phyloP scores from a whole-genome alignment of 257 asterid species.

The Fraxinus excelsior region DNA sequence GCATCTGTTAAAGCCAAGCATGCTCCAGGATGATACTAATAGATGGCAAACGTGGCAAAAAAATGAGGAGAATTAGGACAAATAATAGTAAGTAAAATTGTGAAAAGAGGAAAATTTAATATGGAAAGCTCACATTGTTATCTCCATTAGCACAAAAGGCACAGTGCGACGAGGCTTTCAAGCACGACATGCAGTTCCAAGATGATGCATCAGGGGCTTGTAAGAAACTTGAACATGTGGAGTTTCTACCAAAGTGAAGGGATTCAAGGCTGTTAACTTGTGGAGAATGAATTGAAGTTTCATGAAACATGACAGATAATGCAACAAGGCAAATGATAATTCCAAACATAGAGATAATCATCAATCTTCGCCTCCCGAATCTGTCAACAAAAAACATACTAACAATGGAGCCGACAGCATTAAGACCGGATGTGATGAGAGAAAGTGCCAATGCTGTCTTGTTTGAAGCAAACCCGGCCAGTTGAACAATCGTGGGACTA shows the following conservation, averaged over 20 bases:
- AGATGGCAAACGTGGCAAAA: not conserved
- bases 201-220: slow-evolving; percentile 19
- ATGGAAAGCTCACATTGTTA: slow-evolving; percentile 30
- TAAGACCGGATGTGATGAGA: slow-evolving; percentile 46
- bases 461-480: slow-evolving; percentile 52
- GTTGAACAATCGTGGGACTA: slow-evolving; percentile 52
- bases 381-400: slow-evolving; percentile 47
- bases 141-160: slow-evolving; percentile 37
- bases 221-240: slow-evolving; percentile 37
- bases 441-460: slow-evolving; percentile 48
- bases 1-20: slow-evolving; percentile 22
- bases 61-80: not conserved
- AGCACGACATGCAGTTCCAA: slow-evolving; percentile 40
- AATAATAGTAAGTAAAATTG: not conserved
- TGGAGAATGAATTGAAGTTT: slow-evolving; percentile 43
- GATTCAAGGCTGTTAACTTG: slow-evolving; percentile 30
- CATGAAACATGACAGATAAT: slow-evolving; percentile 30
- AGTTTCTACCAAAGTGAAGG: slow-evolving; percentile 36
- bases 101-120: not conserved
- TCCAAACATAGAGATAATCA: slow-evolving; percentile 43
- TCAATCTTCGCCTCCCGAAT: slow-evolving; percentile 45
- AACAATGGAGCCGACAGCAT: slow-evolving; percentile 41
- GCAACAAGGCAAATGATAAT: slow-evolving; percentile 36
- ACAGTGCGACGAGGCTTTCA: slow-evolving; percentile 28
- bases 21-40: slow-evolving; percentile 24